phyloP scores from a whole-genome alignment of 768 basidiomycete genomes.

The Tylopilus felleus region DNA sequence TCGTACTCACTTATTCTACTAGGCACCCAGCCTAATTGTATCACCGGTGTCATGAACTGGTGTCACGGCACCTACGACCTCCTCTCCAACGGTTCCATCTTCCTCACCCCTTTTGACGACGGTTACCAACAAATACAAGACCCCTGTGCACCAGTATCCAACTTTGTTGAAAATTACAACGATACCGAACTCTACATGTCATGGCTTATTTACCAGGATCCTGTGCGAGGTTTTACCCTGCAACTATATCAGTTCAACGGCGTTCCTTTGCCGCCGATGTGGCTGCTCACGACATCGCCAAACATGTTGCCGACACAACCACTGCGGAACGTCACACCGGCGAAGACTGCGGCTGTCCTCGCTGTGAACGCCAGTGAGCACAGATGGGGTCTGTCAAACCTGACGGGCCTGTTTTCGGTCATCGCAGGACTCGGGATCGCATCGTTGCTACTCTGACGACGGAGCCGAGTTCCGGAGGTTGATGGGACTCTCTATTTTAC shows the following conservation, averaged over 20 bases:
- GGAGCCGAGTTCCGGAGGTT: background rate
- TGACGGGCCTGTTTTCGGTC: slow-evolving; percentile 12
- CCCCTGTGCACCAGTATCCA: slow-evolving; percentile 84
- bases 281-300: slow-evolving; percentile 63
- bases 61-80: slow-evolving; percentile 77
- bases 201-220: slow-evolving; percentile 77
- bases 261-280: slow-evolving; percentile 66
- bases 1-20: background rate
- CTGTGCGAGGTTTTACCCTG: slow-evolving; percentile 58
- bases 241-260: slow-evolving; percentile 81
- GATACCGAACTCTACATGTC: slow-evolving; percentile 56
- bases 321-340: slow-evolving; percentile 52
- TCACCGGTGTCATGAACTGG: slow-evolving; percentile 86
- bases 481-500: background rate
- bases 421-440: slow-evolving; percentile 21
- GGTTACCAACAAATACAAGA: slow-evolving; percentile 95
- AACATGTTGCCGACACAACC: slow-evolving; percentile 80
- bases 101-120: slow-evolving; percentile 71
- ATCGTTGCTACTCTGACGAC: slow-evolving; percentile 25
- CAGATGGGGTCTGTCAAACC: slow-evolving; percentile 13
- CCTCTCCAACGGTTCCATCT: slow-evolving; percentile 75
- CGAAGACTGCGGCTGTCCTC: slow-evolving; percentile 12
- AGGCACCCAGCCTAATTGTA: slow-evolving; percentile 86
- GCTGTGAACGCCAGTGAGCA: slow-evolving; percentile 26
- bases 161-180: slow-evolving; percentile 85